Evolutionary conservation across 768 basidiomycete species (phyloP), one percentile per base, ranked within the genome.

Genomic region (Chalciporus piperatus): DNA sequence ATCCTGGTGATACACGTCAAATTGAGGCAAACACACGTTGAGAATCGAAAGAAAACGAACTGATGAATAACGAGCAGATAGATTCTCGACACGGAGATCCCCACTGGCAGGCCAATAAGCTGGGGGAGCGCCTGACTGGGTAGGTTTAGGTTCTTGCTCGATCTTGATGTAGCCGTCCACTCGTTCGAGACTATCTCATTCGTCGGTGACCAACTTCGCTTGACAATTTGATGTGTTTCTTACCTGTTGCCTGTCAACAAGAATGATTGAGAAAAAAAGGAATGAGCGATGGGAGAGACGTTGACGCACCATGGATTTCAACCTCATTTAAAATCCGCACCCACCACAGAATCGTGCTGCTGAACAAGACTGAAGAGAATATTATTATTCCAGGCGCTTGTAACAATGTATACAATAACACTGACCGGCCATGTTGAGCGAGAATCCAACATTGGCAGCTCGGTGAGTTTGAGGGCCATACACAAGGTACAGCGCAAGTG

Each of bases 31-130:
- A 16, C 16, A 19, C 27, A n/a, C 17, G 2, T 19, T 14, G 30
- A 17, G 4, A 2, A 22, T 22, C 22, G 22, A 12, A 20, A 38
- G 28, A 32, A n/a, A 28, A 43, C 65, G 19, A 53, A 71, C 72
- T 5, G 45, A 35, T 17, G 74, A 75, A 54, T 80, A 81, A 35
- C 71, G 66, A 0, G 83, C 83, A 12, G 72, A 76, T 3, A 84
- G 66, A 27, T 76, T 72, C 51, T 84, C 76, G 3, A 82, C 76
- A 6, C 67, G 59, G 17, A 84, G 68, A 12, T 73, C 67, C 1
- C 83, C 83, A 20, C 77, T 78, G 2, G 82, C 72, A 4, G 83
- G 83, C 83, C 83, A 85, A 50, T 82, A 78, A 0, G 83, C 83
- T 4, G 83, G 82, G 4, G 83, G 83, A 19, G 73, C 62, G 6